Evolutionary conservation across 139 green algal genomes (phyloP).

Genomic region (Chlamydomonas schloesseri): DNA sequence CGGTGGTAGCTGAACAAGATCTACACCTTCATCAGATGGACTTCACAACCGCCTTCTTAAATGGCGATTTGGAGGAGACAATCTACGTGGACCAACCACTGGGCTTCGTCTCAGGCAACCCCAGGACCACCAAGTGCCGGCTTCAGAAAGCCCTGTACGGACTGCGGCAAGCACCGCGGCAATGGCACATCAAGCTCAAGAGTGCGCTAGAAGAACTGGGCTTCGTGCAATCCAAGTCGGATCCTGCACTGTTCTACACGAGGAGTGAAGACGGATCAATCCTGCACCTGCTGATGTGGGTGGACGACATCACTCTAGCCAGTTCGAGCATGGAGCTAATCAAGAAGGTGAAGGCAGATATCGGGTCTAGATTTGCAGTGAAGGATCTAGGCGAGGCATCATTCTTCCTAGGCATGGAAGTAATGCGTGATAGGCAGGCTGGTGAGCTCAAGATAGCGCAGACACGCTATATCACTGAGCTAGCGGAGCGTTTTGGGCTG

Average conservation of each 20-base stretch:
- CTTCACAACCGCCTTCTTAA: conserved; percentile 67
- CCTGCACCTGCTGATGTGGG: conserved; percentile 39
- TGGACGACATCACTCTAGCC: conserved; percentile 50
- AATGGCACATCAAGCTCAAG: conserved; percentile 51
- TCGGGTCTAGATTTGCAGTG: background rate
- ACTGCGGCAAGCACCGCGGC: conserved; percentile 52
- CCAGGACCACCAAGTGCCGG: background rate
- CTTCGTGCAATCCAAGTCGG: conserved; percentile 30
- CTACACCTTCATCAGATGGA: conserved; percentile 47
- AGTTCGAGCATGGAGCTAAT: background rate
- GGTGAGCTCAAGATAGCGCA: background rate
- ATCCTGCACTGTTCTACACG: conserved; percentile 46
- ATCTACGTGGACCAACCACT: conserved; percentile 52
- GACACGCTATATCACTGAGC: background rate
- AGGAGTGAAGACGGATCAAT: too few relatives aligned
- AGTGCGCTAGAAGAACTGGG: conserved; percentile 23
- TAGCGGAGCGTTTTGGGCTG: background rate
- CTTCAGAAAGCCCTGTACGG: conserved; percentile 57
- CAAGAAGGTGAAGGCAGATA: background rate
- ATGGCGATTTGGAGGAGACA: conserved; percentile 60
- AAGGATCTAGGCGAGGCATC: background rate
- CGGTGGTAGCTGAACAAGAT: conserved; percentile 4
- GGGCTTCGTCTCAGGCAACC: background rate
- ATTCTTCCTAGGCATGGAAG: background rate
- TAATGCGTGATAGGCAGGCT: background rate